Evolutionary conservation across 192 early-diverging fungal genomes (phyloP).

Genomic region (Backusella macrospora): DNA sequence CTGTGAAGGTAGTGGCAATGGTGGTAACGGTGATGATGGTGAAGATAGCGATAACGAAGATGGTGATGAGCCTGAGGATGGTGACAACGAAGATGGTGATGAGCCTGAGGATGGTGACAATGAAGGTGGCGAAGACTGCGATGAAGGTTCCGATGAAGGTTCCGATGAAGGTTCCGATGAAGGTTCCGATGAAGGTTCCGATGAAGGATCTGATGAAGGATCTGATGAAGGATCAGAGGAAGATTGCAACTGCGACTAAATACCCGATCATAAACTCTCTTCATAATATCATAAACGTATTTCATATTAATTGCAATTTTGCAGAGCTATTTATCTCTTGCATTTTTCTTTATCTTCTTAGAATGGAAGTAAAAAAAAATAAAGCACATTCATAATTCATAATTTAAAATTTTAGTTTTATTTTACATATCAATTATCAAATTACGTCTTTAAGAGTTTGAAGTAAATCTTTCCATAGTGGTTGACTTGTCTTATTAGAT

Average conservation of each 20-base stretch:
- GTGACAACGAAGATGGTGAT: neutral
- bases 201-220: neutral
- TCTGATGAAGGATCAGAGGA: neutral
- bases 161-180: no score
- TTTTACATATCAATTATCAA: no score
- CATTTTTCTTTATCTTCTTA: slow-evolving; percentile 14
- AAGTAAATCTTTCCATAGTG: no score
- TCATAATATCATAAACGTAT: slow-evolving; percentile 1
- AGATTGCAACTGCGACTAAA: slow-evolving; percentile 4
- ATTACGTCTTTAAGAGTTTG: no score
- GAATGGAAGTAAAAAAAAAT: slow-evolving; percentile 13
- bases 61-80: neutral
- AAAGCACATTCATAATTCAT: neutral
- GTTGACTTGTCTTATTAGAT: no score
- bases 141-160: neutral
- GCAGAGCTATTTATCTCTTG: slow-evolving; percentile 12
- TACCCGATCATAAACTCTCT: neutral
- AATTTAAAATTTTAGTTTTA: no score
- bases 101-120: neutral
- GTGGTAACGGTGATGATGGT: neutral
- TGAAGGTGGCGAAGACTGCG: neutral
- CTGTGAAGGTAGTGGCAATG: neutral
- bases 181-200: neutral
- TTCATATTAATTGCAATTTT: slow-evolving; percentile 7
- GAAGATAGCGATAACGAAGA: neutral